Base-by-base conservation (phyloP, 495 filamentous ascomycete genomes). In the Daldinia caldariorum region DNA sequence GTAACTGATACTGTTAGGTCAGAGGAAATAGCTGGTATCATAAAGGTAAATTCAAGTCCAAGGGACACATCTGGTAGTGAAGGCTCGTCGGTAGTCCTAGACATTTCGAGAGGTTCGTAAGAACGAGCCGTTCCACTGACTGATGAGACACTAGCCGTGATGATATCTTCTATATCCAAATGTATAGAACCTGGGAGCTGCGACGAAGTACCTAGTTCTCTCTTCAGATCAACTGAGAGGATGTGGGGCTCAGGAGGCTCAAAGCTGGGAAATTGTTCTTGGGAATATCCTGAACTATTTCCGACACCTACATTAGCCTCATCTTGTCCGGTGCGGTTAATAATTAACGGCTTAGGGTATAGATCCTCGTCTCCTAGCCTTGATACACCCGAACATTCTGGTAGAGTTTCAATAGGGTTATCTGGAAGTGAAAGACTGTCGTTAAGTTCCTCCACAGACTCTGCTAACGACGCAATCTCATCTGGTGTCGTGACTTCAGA, bases 401-500 rank as follows among this genome's bases (percentile, higher is more conserved):
- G 69, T 13, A 73, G 67, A n/a, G 66, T 56, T 8, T 76, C 66
- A 20, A 71, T 71, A n/a, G 56, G 41, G 31, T 61, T 38, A 34
- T 26, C 56, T 12, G 62, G 31, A 16, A 60, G 3, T 7, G 50
- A 60, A 47, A 31, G 12, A 8, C 31, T 49, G 16, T 41, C 58
- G 12, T 7, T 32, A 16, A 58, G 65, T 0, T 61, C 64, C 34
- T 74, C 58, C 1, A 35, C 29, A 26, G 54, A 35, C 20, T 72
- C 71, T 18, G 56, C 54, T 38, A 51, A 58, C 1, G 45, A 63
- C 12, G 56, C 59, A 26, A 71, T 32, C 6, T 77, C 59, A 6
- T 69, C 75, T 5, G 70, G 75, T 14, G 70, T 77, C 14, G 75
- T 73, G 2, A 77, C 67, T 66, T 77, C 75, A 4, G 75, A 77